Evolutionary conservation across 371 early-diverging fungal species (phyloP), one percentile per base, ranked within the genome.

Genomic region (Cokeromyces recurvatus): DNA sequence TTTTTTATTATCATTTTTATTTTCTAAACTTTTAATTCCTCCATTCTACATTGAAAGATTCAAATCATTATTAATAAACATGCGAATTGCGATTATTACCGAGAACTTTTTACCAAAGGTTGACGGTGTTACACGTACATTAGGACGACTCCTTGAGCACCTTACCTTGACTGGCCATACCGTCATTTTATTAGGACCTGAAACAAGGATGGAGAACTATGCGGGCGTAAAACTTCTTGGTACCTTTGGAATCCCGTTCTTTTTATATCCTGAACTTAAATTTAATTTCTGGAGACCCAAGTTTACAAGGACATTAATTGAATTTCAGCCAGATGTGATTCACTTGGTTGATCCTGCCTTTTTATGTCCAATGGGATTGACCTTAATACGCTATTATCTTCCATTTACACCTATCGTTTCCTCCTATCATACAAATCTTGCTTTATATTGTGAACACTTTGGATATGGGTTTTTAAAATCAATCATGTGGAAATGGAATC

Each of bases 41-140:
- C 19, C 32, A 29, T 39, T 15, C 12, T n/a, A 34, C n/a, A n/a
- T n/a, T n/a, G n/a, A n/a, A n/a, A n/a, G n/a, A n/a, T n/a, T n/a
- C n/a, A n/a, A n/a, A n/a, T n/a, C n/a, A n/a, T n/a, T n/a, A n/a
- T n/a, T n/a, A n/a, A n/a, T n/a, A n/a, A n/a, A n/a, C n/a, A 75
- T 75, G 75, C 57, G 62, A 20, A 63, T 75, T 47, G 71, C 71
- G 31, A 65, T 75, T 20, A 63, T 71, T 35, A 75, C 75, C 2
- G 71, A 75, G 25, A 71, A 75, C 39, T 75, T 71, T 29, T 43
- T 71, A 17, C 75, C 75, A 16, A 75, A 75, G 53, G 71, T 75
- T 8, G 75, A 75, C 44, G 75, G 75, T 9, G 75, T 75, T 12
- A 75, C 75, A 17, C 60, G 71, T 23, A 75, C 75, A 32, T 43